A percentile compares a stretch with the other conserved stretches of the same genome.
Conservation (phyloP, 2,329 filamentous ascomycete genomes). For the Ramularia collo-cygni region DNA sequence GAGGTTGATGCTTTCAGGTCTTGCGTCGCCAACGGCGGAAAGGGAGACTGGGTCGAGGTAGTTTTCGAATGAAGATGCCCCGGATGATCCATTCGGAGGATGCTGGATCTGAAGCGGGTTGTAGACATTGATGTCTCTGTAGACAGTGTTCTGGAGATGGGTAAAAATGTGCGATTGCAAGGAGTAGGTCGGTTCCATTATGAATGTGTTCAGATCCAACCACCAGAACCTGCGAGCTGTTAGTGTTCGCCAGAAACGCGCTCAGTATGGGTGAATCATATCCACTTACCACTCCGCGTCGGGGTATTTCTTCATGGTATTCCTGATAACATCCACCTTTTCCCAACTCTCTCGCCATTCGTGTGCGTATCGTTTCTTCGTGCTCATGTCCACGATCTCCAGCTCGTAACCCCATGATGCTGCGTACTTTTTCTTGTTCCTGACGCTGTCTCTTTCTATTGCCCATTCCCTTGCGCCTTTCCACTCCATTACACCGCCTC, state of each 20-base stretch:
- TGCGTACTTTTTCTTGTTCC: slow-evolving; percentile 88
- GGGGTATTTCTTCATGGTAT: slow-evolving; percentile 85
- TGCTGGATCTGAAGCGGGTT: slow-evolving; percentile 93
- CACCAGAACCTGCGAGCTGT: slow-evolving; percentile 79
- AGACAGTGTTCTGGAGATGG: slow-evolving; percentile 63
- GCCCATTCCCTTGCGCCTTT: slow-evolving; percentile 97
- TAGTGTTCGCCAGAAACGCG: slow-evolving; percentile 3
- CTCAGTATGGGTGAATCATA: no score
- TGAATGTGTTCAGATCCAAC: slow-evolving; percentile 93
- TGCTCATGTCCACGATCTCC: slow-evolving; percentile 97
- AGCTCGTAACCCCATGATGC: slow-evolving; percentile 88
- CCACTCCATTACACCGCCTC: slow-evolving; percentile 98
- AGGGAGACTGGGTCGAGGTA: slow-evolving; percentile 71
- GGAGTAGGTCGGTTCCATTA: slow-evolving; percentile 93
- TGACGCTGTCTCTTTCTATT: slow-evolving; percentile 90
- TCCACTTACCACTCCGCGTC: slow-evolving; percentile 80
- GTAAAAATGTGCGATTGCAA: slow-evolving; percentile 88
- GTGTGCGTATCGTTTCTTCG: slow-evolving; percentile 96
- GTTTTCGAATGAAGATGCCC: slow-evolving; percentile 25
- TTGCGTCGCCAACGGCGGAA: slow-evolving; percentile 70
- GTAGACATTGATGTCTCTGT: slow-evolving; percentile 93
- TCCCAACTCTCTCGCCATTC: slow-evolving; percentile 99
- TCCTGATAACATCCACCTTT: slow-evolving; percentile 90
- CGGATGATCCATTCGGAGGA: slow-evolving; percentile 51
- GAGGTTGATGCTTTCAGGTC: slow-evolving; percentile 73